These are phyloP conservation scores for Pleodorina starrii DNA, from an alignment of 139 green algal genomes.

Conservation along the genomic window DNA sequence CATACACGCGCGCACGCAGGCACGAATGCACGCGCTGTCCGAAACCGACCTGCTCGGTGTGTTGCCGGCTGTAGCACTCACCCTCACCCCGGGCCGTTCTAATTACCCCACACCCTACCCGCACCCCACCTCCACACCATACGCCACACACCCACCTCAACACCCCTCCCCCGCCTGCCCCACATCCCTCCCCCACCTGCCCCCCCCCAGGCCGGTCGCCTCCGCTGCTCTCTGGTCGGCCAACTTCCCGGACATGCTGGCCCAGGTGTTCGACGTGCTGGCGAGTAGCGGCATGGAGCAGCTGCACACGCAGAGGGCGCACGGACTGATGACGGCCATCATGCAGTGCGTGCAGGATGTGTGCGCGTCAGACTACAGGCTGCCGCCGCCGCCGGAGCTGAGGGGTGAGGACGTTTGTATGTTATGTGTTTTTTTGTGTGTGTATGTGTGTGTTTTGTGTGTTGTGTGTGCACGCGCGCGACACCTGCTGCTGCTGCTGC, in stretches of 20 bases:
- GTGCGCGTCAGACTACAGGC: not conserved
- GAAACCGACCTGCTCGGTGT: too few relatives aligned
- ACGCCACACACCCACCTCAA: not conserved
- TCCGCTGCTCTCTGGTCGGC: not conserved
- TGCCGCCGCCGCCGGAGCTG: not conserved
- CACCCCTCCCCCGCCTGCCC: not conserved
- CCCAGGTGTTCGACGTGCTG: slow-evolving; percentile 36
- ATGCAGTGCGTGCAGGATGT: slow-evolving; percentile 35
- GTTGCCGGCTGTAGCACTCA: too few relatives aligned
- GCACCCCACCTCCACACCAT: too few relatives aligned
- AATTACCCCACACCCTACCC: too few relatives aligned
- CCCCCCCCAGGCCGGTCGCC: not conserved
- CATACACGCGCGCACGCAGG: too few relatives aligned
- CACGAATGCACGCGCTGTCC: too few relatives aligned
- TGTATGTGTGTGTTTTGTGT: too few relatives aligned
- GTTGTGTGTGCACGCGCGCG: too few relatives aligned
- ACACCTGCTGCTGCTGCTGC: too few relatives aligned
- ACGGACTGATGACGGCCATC: not conserved
- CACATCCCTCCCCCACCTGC: not conserved
- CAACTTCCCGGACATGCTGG: not conserved
- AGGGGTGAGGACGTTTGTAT: not conserved
- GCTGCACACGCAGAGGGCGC: slow-evolving; percentile 9
- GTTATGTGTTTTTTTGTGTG: too few relatives aligned
- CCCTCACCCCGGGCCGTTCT: too few relatives aligned
- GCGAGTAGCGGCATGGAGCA: not conserved